A percentile compares a stretch with the other conserved stretches of the same genome.
Conservation (phyloP, 164 flowering plant species). For the Vitis amurensis region DNA sequence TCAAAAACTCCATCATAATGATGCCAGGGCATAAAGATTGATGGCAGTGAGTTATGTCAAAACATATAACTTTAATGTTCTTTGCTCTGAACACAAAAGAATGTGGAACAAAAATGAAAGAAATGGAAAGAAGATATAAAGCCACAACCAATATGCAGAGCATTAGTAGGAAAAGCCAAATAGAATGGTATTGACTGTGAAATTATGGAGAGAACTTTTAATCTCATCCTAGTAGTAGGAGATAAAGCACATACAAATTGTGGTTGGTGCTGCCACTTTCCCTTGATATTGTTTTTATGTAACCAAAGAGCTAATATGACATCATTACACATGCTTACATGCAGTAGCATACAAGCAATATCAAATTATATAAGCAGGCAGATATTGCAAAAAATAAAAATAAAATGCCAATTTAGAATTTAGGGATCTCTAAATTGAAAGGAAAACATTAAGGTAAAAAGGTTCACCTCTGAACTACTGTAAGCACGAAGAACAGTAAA, state of each 20-base stretch:
- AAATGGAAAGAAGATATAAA: no score
- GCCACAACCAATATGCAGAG: no score
- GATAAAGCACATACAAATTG: not conserved
- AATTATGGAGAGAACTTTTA: not conserved
- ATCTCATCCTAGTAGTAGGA: not conserved
- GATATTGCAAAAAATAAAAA: not conserved
- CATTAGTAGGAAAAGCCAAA: no score
- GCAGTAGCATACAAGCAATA: not conserved
- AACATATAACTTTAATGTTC: no score
- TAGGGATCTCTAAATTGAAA: not conserved
- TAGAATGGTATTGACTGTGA: no score
- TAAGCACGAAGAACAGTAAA: slow-evolving; percentile 84
- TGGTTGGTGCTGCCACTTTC: not conserved
- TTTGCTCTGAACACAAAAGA: no score
- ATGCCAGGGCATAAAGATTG: not conserved
- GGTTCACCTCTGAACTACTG: slow-evolving; percentile 74
- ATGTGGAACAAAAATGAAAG: no score
- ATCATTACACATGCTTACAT: not conserved
- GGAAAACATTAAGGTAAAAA: not conserved
- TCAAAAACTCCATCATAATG: not conserved
- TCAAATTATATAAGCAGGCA: not conserved
- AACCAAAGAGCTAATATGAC: not conserved
- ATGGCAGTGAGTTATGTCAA: no score
- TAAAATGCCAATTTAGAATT: not conserved
- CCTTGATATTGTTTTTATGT: not conserved